phyloP scores from a whole-genome alignment of 2,329 filamentous ascomycete species.

The Cyclaneusma minus region DNA sequence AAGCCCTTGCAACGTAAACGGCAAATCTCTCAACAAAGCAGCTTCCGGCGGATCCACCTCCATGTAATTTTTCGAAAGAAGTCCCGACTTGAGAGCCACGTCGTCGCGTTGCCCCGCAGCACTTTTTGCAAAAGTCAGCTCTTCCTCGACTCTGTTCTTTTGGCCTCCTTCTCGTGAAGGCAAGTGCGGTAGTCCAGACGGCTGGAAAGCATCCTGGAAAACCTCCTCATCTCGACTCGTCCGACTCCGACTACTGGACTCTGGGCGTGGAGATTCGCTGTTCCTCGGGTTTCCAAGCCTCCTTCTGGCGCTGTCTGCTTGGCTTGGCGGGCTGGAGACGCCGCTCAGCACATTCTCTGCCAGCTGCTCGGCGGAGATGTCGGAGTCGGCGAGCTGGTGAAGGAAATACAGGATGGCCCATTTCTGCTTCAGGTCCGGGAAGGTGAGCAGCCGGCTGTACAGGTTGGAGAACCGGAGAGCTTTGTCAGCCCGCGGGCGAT shows the following conservation, averaged over 20 bases:
- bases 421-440: conserved; percentile 87
- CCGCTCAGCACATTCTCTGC: too few relatives aligned
- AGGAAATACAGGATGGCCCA: conserved; percentile 93
- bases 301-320: conserved; percentile 1
- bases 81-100: conserved; percentile 31
- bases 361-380: conserved; percentile 34
- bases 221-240: conserved; percentile 23
- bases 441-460: conserved; percentile 75
- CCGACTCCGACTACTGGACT: conserved; percentile 7
- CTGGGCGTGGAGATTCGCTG: conserved; percentile 6
- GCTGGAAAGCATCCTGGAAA: conserved; percentile 37
- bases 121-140: conserved; percentile 13
- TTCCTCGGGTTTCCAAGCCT: conserved; percentile 3
- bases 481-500: conserved; percentile 56
- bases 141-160: conserved; percentile 16
- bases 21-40: conserved; percentile 60
- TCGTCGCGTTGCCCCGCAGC: conserved; percentile 12
- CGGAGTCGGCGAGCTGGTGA: conserved; percentile 62
- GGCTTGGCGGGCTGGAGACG: conserved; percentile 21
- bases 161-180: conserved; percentile 17
- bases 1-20: conserved; percentile 84
- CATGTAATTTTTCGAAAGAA: conserved; percentile 39
- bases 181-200: conserved; percentile 27
- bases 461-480: conserved; percentile 80
- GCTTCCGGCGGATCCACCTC: conserved; percentile 48